Base-by-base conservation (phyloP, 345 rosid genomes). In the Eucalyptus sp. region DNA sequence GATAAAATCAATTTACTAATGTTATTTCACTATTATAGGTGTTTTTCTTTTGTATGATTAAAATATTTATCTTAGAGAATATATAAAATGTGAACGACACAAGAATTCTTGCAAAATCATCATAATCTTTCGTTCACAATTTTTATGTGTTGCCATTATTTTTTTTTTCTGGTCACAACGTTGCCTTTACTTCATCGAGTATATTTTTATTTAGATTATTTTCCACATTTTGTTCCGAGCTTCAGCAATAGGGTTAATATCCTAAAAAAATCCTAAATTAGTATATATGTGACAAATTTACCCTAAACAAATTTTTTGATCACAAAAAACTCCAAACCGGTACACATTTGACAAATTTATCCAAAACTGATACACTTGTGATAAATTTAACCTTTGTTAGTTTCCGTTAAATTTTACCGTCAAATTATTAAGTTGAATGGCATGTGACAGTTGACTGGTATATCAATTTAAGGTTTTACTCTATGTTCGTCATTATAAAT, bases 351-450 rank as follows among this genome's bases (percentile, higher is more conserved):
- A 18, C 56, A 52, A 52, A 3, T 18, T 7, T 52, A 52, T 1
- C 56, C 2, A 0, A 0, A 52, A 52, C 0, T 1, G 8, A 52
- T 52, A 17, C 0, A 52, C 1, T 52, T 52, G 0, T 18, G 0
- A 52, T 7, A 52, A 17, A 52, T 52, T 52, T 18, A 52, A 1
- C 1, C 0, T 18, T 0, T 7, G 2, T 52, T 52, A 18, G 0
- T 52, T 52, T 52, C 18, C 1, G 0, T 52, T 52, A 7, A 52
- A 52, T 52, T 7, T 52, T 52, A 7, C 10, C 0, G 0, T 52
- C 56, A 52, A 51, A 52, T 17, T 17, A 51, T 51, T 17, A 17
- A 51, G 0, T 51, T 51, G 2, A 51, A 51, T 51, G 0, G 7
- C 22, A 17, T 2, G 22, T 51, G 22, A 17, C 0, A 6, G 0